Base-by-base conservation (phyloP, 306 rosid genomes). In the Cyclanthera cordifolia region DNA sequence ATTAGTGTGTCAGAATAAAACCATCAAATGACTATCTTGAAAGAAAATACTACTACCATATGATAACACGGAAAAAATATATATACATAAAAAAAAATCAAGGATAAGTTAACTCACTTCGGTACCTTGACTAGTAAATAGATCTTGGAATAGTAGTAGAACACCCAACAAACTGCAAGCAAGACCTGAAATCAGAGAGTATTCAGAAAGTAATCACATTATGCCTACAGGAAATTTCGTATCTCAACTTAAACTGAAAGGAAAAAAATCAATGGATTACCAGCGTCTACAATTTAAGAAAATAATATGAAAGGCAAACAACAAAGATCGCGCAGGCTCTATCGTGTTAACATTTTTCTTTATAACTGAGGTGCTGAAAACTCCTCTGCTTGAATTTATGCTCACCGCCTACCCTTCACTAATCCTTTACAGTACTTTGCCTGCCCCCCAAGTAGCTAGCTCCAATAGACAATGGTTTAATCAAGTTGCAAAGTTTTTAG, bases 141-240 rank as follows among this genome's bases (percentile, higher is more conserved):
- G 70, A 66, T 82, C 84, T 53, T 73, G 84, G 37, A 79, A 87
- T 77, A 82, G 78, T 74, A 87, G 81, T 74, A 90, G 82, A 61
- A 90, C 91, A 8, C 96, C 95, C 52, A 87, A 84, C 80, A 82
- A 90, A 82, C 96, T 87, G 77, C 96, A 90, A 34, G 88, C 85
- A 53, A 90, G 82, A 82, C 87, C 96, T 90, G 87, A 53, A 84
- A 76, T 71, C 52, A 50, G 61, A 60, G 54, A 19, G 24, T 71
- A 21, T 67, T 47, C 17, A 79, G 53, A 60, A 57, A 78, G 53
- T 45, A 66, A 57, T 75, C 71, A 48, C 30, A 12, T 8, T 39
- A 43, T 72, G 69, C 72, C 72, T 24, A 52, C 17, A 21, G 6
- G 15, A 43, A 43, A 64, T 5, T 37, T 19, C 34, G 43, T 64